phyloP scores from a whole-genome alignment of 805 yeast species.

The Suhomyces faveliae region DNA sequence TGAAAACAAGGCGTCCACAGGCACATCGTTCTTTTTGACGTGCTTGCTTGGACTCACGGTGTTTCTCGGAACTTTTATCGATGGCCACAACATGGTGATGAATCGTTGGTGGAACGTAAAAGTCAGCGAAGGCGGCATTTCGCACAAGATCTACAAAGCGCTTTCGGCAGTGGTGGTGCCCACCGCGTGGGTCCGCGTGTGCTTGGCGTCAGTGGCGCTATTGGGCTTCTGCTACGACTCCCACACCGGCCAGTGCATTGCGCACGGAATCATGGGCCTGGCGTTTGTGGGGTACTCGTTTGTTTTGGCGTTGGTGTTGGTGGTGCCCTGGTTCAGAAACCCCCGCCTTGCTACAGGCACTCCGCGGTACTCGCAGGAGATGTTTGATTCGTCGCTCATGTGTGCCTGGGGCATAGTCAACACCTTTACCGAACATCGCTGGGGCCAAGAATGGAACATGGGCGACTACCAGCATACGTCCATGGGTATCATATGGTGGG shows the following conservation, averaged over 20 bases:
- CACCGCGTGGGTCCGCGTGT: constrained; percentile 75
- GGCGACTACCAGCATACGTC: constrained; percentile 95
- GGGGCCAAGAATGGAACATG: constrained; percentile 92
- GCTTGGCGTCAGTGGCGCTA: constrained; percentile 79
- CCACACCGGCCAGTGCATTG: constrained; percentile 92
- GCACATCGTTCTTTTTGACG: constrained; percentile 63
- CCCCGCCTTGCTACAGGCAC: constrained; percentile 11
- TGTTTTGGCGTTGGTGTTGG: constrained; percentile 61
- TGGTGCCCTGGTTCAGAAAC: constrained; percentile 71
- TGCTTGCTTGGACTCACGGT: constrained; percentile 47
- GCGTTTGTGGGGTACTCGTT: constrained; percentile 82
- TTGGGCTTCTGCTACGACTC: constrained; percentile 82
- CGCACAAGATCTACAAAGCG: constrained; percentile 36
- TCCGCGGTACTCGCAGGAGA: constrained; percentile 62
- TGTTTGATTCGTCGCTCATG: constrained; percentile 78
- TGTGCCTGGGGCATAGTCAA: constrained; percentile 90
- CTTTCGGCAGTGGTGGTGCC: constrained; percentile 48
- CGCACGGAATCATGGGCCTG: constrained; percentile 96
- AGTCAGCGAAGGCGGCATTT: constrained; percentile 36
- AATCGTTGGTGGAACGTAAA: constrained; percentile 34
- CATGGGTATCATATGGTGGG: constrained; percentile 97
- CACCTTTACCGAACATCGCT: constrained; percentile 94
- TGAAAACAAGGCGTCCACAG: constrained; percentile 66
- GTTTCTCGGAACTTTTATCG: constrained; percentile 53
- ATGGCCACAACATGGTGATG: constrained; percentile 48